Base-by-base conservation (phyloP, 768 basidiomycete species). In the Rhodotorula diobovata region DNA sequence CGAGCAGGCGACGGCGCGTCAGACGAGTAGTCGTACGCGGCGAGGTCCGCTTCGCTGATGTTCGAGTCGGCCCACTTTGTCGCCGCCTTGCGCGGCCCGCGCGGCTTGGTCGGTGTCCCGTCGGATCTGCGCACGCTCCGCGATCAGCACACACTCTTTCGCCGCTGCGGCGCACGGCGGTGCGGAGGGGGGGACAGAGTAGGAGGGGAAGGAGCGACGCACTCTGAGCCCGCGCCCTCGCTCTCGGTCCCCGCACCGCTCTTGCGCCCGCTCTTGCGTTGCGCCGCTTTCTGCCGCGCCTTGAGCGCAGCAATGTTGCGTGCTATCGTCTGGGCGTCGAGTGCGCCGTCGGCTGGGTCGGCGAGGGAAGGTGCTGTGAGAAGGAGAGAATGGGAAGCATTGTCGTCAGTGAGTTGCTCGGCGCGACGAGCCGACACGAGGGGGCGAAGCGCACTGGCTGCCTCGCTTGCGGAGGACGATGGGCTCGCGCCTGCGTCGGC, bases 1-100 rank as follows among this genome's bases (percentile, higher is more conserved):
- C 59, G 43, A 7, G 53, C 41, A 4, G 45, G 63, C 9, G 66
- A 68, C 15, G 76, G 70, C 72, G 86, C 87, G 76, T 89, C 86
- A 59, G 82, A 76, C 73, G 89, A 91, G 80, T 90, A 98, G 80
- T 99, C 93, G 63, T 97, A 85, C 53, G 90, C 88, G 11, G 89
- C 91, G 91, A 98, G 95, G 74, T 98, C 96, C 25, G 85, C 84
- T 74, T 91, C 90, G 18, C 87, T 88, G 8, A 89, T 88, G 3
- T 85, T 84, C 73, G 87, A 85, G 77, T 95, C 87, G 34, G 88
- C 92, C 96, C 96, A 99, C 81, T 93, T 98, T 41, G 96, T 88
- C 80, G 89, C 89, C 23, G 83, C 77, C 81, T 93, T 93, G 7
- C 85, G 79, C 66, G 89, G 88, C n/a, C n/a, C n/a, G 0, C 84